A percentile compares a stretch with the other conserved stretches of the same genome.
These are phyloP conservation scores for Cryptococcus floricola DNA, from an alignment of 1,284 basidiomycete species.

Conservation along the genomic window DNA sequence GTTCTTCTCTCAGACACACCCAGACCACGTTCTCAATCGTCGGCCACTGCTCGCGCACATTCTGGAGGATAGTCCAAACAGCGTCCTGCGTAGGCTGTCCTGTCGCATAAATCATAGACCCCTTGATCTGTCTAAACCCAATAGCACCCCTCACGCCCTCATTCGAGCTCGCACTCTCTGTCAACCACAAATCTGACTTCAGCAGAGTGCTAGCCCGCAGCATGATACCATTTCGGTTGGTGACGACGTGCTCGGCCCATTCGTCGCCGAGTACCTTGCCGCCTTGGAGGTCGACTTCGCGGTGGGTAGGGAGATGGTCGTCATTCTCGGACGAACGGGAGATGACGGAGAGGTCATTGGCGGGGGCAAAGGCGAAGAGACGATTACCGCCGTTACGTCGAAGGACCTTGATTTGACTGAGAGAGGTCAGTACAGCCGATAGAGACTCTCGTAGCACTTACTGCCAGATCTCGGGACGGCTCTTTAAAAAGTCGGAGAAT, in stretches of 20 bases:
- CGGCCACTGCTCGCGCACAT: conserved; percentile 64
- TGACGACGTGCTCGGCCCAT: conserved; percentile 87
- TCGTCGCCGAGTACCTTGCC: conserved; percentile 87
- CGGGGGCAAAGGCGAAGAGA: conserved; percentile 80
- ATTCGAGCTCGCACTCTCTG: conserved; percentile 60
- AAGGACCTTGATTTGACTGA: conserved; percentile 77
- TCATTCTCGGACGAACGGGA: conserved; percentile 41
- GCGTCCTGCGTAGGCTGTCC: conserved; percentile 90
- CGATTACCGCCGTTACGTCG: conserved; percentile 70
- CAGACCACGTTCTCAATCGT: conserved; percentile 68
- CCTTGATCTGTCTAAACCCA: conserved; percentile 85
- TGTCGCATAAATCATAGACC: conserved; percentile 77
- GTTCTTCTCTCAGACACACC: conserved; percentile 92
- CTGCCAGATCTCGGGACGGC: conserved; percentile 88
- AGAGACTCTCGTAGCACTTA: not conserved
- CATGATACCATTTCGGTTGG: conserved; percentile 90
- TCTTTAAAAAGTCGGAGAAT: conserved; percentile 82
- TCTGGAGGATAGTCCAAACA: conserved; percentile 73
- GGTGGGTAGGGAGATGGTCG: conserved; percentile 15
- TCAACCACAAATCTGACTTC: conserved; percentile 87
- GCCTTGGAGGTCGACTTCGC: conserved; percentile 69
- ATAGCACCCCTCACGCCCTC: conserved; percentile 81
- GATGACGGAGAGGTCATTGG: conserved; percentile 69
- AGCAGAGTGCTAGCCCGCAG: conserved; percentile 60
- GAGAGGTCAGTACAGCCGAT: not conserved